Base-by-base conservation (phyloP, 2,329 filamentous ascomycete genomes). In the Cladophialophora immunda region DNA sequence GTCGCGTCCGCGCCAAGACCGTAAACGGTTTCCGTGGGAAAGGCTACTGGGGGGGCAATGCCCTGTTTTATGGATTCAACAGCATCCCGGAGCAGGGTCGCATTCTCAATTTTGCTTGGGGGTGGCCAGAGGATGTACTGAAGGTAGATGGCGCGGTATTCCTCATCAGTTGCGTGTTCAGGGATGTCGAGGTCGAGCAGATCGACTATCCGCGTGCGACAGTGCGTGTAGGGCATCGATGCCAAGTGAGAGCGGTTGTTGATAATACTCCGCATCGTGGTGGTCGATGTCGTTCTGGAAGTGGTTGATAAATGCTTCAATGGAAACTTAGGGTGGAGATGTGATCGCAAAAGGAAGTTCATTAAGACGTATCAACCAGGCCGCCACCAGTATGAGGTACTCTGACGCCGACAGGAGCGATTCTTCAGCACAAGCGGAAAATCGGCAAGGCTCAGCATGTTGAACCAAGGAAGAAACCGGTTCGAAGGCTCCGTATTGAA, bases 1-100 rank as follows among this genome's bases (percentile, higher is more conserved):
- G 94, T 98, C 11, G 95, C 95, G 81, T 98, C 95, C 15, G 95
- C 95, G n/a, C 93, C 95, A 7, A 99, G 85, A 0, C 95, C 95
- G 77, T 99, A 99, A 0, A 99, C 95, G 0, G 95, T 99, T 81
- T 99, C 95, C 0, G 95, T 99, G 0, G 95, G 95, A 76, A 99
- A 99, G 1, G 92, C 95, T 56, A 99, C 93, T 4, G 95, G 95
- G 9, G 71, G 71, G 5, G 69, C 66, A 36, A 72, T 65, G 30
- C 71, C 71, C 30, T 66, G 61, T 59, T 62, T 69, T 54, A 73
- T 65, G 17, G 65, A 68, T 50, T 69, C 65, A n/a, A 73, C 50
- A 27, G 70, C 71, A 29, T 68, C 64, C 2, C 63, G 68, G 17
- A 73, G 66, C 2, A 69, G 62, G 15, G 52, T n/a, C 7, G 66